Evolutionary conservation across 768 basidiomycete genomes (phyloP).

Genomic region (Rhodosporidiobolus sp.): DNA sequence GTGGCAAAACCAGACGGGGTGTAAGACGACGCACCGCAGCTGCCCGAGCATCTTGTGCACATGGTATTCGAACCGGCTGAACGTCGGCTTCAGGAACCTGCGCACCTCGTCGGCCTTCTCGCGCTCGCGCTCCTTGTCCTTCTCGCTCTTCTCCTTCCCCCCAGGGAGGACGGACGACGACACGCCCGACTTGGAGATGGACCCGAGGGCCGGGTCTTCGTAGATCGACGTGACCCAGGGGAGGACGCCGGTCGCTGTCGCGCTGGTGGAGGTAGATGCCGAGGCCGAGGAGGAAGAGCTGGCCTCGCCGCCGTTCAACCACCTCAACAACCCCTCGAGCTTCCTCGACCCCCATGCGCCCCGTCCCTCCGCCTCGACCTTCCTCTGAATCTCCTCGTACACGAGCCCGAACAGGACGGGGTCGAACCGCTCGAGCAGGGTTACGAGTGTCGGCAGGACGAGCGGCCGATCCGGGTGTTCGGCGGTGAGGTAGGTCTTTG

Average conservation of each 20-base stretch:
- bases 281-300: conserved; percentile 73
- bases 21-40: conserved; percentile 9
- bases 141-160: neutral
- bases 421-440: conserved; percentile 77
- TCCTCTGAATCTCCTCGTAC: conserved; percentile 76
- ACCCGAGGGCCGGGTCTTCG: conserved; percentile 24
- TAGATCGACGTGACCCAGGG: conserved; percentile 38
- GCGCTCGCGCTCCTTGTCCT: conserved; percentile 49
- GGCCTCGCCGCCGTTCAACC: conserved; percentile 59
- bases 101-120: conserved; percentile 31
- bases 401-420: conserved; percentile 76
- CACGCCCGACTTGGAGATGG: no score
- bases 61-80: conserved; percentile 81
- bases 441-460: conserved; percentile 57
- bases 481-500: conserved; percentile 56
- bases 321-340: conserved; percentile 61
- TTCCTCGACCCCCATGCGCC: conserved; percentile 66
- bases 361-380: conserved; percentile 65
- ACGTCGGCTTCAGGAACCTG: conserved; percentile 61
- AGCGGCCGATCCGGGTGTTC: conserved; percentile 44
- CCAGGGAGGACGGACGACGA: conserved; percentile 19
- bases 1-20: no score
- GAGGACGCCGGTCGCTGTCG: conserved; percentile 54
- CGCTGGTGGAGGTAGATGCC: conserved; percentile 71
- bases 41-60: conserved; percentile 61